Base-by-base conservation (phyloP, 352 stramenopile species). In the Phytophthora brassicae region DNA sequence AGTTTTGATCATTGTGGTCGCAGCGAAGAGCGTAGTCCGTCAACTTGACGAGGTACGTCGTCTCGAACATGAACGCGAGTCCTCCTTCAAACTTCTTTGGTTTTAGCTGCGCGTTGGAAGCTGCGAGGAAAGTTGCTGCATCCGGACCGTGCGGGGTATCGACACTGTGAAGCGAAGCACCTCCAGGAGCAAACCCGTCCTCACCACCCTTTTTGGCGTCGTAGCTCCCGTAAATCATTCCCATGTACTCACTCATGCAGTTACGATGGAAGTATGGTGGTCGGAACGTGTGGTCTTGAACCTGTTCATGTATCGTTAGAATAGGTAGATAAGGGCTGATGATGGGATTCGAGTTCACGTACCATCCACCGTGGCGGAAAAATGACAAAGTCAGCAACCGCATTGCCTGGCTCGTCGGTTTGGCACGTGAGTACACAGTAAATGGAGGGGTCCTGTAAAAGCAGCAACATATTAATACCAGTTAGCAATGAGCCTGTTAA, bases 11-110 rank as follows among this genome's bases (percentile, higher is more conserved):
- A 47, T 93, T 90, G 53, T 97, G 81, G 28, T 95, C 71, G 55
- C 85, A 95, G 14, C 77, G 54, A 56, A 98, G 75, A 39, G 90
- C 94, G 63, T 94, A 94, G 45, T 90, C 71, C 16, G 86, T 97
- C 44, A 98, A 56, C 58, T 91, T 92, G 56, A 98, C 67, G 26
- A 97, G 86, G 57, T 94, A 94, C 35, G 88, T 97, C 22, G 88
- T 93, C 78, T 99, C 97, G 77, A 99, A 99, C 96, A 99, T 99
- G 72, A 99, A 99, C 31, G 96, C 96, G 12, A 99, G 72, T 5
- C 95, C 95, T 50, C 81, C 83, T 12, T 97, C 78, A 69, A 98
- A 98, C 54, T 96, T 97, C 9, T 90, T 63, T 1, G 96, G 95
- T 46, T 79, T 81, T 19, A 90, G 86, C 53, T 89, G 74, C 47